These are phyloP conservation scores for Poronia punctata DNA, from an alignment of 495 filamentous ascomycete genomes.

Conservation along the genomic window DNA sequence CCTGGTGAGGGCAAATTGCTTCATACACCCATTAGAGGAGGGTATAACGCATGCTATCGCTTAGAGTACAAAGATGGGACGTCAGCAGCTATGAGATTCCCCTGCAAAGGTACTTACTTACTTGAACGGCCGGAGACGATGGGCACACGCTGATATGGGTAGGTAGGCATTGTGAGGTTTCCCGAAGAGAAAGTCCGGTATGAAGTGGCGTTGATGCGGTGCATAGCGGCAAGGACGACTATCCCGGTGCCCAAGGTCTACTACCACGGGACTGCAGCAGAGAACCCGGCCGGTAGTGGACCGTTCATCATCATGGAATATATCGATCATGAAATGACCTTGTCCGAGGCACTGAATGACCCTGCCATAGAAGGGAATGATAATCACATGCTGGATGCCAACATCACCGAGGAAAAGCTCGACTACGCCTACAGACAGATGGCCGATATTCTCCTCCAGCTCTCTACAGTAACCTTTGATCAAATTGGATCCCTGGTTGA, in stretches of 20 bases:
- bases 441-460: slow-evolving; percentile 29
- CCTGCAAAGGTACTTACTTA: slow-evolving; percentile 3
- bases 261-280: slow-evolving; percentile 23
- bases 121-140: not conserved
- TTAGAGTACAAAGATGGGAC: slow-evolving; percentile 21
- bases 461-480: slow-evolving; percentile 21
- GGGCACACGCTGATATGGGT: slow-evolving; percentile 1
- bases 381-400: slow-evolving; percentile 23
- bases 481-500: slow-evolving; percentile 32
- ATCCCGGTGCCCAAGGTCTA: slow-evolving; percentile 35
- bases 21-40: slow-evolving; percentile 16
- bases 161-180: slow-evolving; percentile 14
- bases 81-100: slow-evolving; percentile 14
- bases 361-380: slow-evolving; percentile 14
- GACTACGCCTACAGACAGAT: slow-evolving; percentile 27
- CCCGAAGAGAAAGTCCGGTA: slow-evolving; percentile 32
- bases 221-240: slow-evolving; percentile 29
- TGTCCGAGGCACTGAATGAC: slow-evolving; percentile 26
- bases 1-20: slow-evolving; percentile 12
- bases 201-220: slow-evolving; percentile 40
- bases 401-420: slow-evolving; percentile 24
- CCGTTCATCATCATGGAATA: slow-evolving; percentile 46
- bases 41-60: slow-evolving; percentile 23
- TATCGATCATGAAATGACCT: slow-evolving; percentile 25
- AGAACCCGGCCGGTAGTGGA: slow-evolving; percentile 27